Evolutionary conservation across 2,329 filamentous ascomycete species (phyloP).

Genomic region (Verticillium nonalfalfae): DNA sequence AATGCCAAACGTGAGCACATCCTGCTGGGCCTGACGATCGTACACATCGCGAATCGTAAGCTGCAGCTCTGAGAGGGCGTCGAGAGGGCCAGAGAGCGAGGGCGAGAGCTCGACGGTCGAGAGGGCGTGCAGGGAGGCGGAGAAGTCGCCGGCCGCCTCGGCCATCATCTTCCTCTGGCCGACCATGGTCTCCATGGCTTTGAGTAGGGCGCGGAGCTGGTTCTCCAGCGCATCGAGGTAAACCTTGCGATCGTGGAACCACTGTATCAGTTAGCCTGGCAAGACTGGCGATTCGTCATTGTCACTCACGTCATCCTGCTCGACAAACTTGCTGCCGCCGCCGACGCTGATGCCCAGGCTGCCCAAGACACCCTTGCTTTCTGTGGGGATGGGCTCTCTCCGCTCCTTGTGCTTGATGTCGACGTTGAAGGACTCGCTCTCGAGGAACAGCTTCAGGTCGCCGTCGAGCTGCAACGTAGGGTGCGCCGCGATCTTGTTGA

Average conservation of each 20-base stretch:
- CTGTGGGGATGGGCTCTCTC: conserved; percentile 74
- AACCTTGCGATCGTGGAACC: conserved; percentile 95
- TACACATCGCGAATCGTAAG: conserved; percentile 92
- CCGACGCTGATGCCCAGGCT: conserved; percentile 76
- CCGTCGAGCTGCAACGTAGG: conserved; percentile 86
- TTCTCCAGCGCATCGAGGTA: conserved; percentile 92
- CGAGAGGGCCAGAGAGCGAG: conserved; percentile 78
- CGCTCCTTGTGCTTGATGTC: conserved; percentile 98
- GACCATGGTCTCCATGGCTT: conserved; percentile 91
- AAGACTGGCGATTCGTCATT: background rate
- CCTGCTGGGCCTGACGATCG: conserved; percentile 93
- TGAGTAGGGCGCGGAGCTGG: conserved; percentile 83
- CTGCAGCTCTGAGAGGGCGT: conserved; percentile 88
- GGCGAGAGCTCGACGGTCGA: conserved; percentile 90
- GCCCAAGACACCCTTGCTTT: conserved; percentile 91
- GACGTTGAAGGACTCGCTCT: conserved; percentile 92
- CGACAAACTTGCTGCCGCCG: conserved; percentile 80
- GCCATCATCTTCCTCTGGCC: conserved; percentile 87
- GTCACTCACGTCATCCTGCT: conserved; percentile 81
- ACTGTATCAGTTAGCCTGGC: conserved; percentile 41
- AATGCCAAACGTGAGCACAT: conserved; percentile 91
- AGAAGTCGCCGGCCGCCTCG: conserved; percentile 90
- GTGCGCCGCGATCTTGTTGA: conserved; percentile 91
- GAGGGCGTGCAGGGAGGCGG: conserved; percentile 83
- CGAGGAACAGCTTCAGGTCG: conserved; percentile 92